Evolutionary conservation across 306 rosid genomes (phyloP), one percentile per base, ranked within the genome.

Genomic region (Gleditsia sinensis): DNA sequence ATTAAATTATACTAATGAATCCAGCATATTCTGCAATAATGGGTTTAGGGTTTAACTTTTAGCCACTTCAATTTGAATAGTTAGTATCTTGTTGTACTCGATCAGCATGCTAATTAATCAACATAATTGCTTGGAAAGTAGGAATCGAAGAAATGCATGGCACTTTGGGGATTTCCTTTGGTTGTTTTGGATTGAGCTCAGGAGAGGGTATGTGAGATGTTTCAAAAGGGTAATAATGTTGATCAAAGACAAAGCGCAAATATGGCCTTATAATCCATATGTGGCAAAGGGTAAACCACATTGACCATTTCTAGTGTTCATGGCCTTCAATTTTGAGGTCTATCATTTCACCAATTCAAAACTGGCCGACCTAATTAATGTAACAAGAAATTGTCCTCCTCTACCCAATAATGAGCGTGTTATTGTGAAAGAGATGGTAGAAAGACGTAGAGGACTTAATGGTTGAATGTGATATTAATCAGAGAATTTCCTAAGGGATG

Each of bases 331-430:
- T 34, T 68, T 51, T 56, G 48, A 32, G 82, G 36, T 78, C 70
- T 33, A 65, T 82, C 80, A 25, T 71, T 39, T 82, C 67, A 72
- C 36, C 10, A 80, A 76, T 89, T 88, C 93, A 88, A 86, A 78
- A 61, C 79, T 65, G 70, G 54, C 75, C 77, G 24, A 82, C 83
- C 78, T 79, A n/a, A n/a, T n/a, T n/a, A n/a, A n/a, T n/a, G n/a
- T n/a, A 37, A 46, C 64, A 39, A 74, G 6, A 74, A 13, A 66
- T 5, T 79, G 67, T 84, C 82, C 28, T 58, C 75, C 76, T 73
- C 76, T 20, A 23, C 43, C 54, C 67, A 67, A 83, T n/a, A 71
- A 40, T 67, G 60, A 72, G 68, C 65, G 73, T 50, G 40, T 54
- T 53, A 28, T 40, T 34, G 55, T 32, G 75, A 48, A 58, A 71